Percentiles rank a stretch among this genome's conserved stretches.
Evolutionary conservation across 1,139 yeast genomes (phyloP).

Genomic region (Zhuliangozyma parablackwelliae): DNA sequence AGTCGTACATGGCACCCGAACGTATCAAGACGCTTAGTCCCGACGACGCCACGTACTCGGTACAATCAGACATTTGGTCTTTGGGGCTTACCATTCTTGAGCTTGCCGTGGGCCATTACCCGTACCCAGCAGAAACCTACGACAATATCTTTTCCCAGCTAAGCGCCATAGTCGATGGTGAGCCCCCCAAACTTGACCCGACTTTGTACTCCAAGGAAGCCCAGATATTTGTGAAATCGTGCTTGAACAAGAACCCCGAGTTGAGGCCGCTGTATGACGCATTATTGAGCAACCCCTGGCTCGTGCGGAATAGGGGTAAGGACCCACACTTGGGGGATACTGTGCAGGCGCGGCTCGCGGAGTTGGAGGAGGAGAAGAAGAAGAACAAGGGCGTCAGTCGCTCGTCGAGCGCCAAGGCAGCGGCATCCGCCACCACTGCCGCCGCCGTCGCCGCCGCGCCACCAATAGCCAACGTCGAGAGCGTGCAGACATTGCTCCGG

Average conservation of each 20-base stretch:
- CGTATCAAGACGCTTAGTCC: constrained; percentile 61
- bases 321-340: constrained; percentile 42
- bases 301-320: constrained; percentile 43
- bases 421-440: neutral
- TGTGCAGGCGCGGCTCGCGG: constrained; percentile 29
- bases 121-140: constrained; percentile 92
- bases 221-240: constrained; percentile 70
- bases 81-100: constrained; percentile 85
- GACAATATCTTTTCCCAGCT: constrained; percentile 87
- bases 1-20: constrained; percentile 98
- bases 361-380: constrained; percentile 20
- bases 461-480: constrained; percentile 19
- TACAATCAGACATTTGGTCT: constrained; percentile 96
- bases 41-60: constrained; percentile 80
- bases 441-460: constrained; percentile 11
- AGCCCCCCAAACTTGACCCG: constrained; percentile 68
- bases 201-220: constrained; percentile 69
- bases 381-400: constrained; percentile 10
- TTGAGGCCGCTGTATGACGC: constrained; percentile 79
- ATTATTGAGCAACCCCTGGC: constrained; percentile 80
- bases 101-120: constrained; percentile 86
- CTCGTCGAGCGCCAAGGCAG: constrained; percentile 9
- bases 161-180: constrained; percentile 95
- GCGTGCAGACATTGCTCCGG: constrained; percentile 34
- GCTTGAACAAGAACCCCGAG: constrained; percentile 78